Evolutionary conservation across 2,329 filamentous ascomycete species (phyloP).

Genomic region (Apiospora koreana): DNA sequence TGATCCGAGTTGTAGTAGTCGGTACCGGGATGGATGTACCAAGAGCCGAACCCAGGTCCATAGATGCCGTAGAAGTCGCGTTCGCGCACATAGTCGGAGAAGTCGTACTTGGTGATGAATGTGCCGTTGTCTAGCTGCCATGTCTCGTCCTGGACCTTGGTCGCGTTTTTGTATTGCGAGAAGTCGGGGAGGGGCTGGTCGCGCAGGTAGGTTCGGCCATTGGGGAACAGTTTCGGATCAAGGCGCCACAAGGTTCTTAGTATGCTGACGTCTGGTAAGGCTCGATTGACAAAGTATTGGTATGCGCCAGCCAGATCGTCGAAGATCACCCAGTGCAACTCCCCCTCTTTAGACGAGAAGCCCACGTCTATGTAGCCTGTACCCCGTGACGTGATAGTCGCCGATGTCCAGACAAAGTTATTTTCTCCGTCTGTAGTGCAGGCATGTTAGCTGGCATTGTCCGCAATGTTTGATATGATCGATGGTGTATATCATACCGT

Average conservation of each 20-base stretch:
- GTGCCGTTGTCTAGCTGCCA: conserved; percentile 48
- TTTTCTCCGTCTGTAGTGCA: conserved; percentile 43
- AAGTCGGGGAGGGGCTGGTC: conserved; percentile 46
- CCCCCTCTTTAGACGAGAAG: conserved; percentile 47
- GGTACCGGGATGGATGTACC: conserved; percentile 51
- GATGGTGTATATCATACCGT: conserved; percentile 23
- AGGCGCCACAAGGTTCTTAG: conserved; percentile 52
- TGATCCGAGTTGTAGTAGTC: conserved; percentile 55
- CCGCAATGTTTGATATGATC: too few relatives aligned
- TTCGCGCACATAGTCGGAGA: conserved; percentile 33
- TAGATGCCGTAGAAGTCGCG: conserved; percentile 51
- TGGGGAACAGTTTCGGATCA: conserved; percentile 48
- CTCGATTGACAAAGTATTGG: conserved; percentile 54
- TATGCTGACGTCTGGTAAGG: conserved; percentile 47
- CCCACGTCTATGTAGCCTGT: conserved; percentile 47
- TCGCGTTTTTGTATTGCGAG: conserved; percentile 41
- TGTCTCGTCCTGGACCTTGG: conserved; percentile 55
- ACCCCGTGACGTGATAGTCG: conserved; percentile 37
- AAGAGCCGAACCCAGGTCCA: conserved; percentile 49
- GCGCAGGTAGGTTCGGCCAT: conserved; percentile 44
- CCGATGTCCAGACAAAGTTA: conserved; percentile 48
- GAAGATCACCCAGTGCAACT: conserved; percentile 54
- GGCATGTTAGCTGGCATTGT: neutral
- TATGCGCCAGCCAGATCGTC: conserved; percentile 49
- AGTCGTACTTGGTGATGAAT: conserved; percentile 54